phyloP scores from a whole-genome alignment of 1,284 basidiomycete species.

The Malassezia nana region DNA sequence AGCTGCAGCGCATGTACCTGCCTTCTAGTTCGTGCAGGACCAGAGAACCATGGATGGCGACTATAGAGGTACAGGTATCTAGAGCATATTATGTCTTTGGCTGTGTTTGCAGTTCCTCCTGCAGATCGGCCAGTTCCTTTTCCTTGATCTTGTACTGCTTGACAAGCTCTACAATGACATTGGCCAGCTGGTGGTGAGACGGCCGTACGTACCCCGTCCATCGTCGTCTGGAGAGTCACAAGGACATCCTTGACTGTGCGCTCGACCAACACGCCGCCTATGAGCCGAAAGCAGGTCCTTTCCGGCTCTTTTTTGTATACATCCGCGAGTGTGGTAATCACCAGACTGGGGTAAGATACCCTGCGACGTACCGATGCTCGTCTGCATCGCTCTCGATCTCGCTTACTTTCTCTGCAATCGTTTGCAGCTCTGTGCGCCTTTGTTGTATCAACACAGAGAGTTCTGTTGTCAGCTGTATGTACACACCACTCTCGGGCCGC shows the following conservation, averaged over 20 bases:
- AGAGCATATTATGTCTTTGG: neutral
- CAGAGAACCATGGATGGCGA: too few species aligned
- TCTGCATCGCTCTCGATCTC: slow-evolving; percentile 46
- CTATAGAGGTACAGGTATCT: neutral
- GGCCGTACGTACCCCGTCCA: slow-evolving; percentile 34
- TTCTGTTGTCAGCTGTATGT: slow-evolving; percentile 17
- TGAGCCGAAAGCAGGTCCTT: slow-evolving; percentile 89
- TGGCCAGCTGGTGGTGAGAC: slow-evolving; percentile 28
- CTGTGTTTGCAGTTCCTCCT: slow-evolving; percentile 9
- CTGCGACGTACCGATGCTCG: slow-evolving; percentile 39
- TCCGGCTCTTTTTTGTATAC: slow-evolving; percentile 59
- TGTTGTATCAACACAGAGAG: slow-evolving; percentile 31
- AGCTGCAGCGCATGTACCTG: too few species aligned
- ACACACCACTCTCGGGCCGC: slow-evolving; percentile 1
- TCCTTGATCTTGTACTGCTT: slow-evolving; percentile 47
- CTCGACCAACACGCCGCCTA: slow-evolving; percentile 91
- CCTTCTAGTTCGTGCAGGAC: too few species aligned
- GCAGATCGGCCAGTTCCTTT: slow-evolving; percentile 30
- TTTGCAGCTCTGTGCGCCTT: slow-evolving; percentile 36
- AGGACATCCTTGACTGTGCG: slow-evolving; percentile 90
- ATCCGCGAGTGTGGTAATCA: slow-evolving; percentile 69
- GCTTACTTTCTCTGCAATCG: slow-evolving; percentile 43
- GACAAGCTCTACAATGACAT: slow-evolving; percentile 38
- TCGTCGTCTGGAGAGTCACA: slow-evolving; percentile 55
- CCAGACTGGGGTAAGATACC: slow-evolving; percentile 57